Conservation (phyloP, 192 early-diverging fungal species). For the Podila horticola region DNA sequence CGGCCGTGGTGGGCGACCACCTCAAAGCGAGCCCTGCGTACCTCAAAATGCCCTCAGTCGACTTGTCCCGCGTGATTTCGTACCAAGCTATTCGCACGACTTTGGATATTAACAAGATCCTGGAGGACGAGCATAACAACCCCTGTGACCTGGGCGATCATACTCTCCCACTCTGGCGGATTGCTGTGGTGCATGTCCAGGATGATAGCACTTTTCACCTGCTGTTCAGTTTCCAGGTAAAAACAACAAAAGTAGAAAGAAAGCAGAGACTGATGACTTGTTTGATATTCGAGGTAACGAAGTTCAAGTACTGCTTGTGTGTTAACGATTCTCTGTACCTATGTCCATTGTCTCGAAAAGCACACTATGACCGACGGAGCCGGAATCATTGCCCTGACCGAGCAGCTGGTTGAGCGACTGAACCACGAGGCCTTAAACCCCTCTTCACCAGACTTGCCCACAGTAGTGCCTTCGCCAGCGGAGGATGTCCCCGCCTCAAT, state of each 20-base stretch:
- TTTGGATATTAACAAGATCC: constrained; percentile 6
- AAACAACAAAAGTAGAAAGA: too few species aligned
- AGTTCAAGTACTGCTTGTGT: too few species aligned
- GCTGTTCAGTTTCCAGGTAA: constrained; percentile 9
- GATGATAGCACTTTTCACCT: constrained; percentile 23
- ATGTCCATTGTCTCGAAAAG: too few species aligned
- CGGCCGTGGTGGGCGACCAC: constrained; percentile 28
- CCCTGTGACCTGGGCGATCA: constrained; percentile 2
- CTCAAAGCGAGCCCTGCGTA: constrained; percentile 17
- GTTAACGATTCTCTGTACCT: too few species aligned
- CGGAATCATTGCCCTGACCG: constrained; percentile 13
- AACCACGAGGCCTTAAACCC: background rate
- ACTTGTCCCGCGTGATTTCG: constrained; percentile 12
- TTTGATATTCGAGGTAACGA: too few species aligned
- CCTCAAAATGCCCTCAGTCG: constrained; percentile 26
- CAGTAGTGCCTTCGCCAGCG: constrained; percentile 2
- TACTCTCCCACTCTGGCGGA: constrained; percentile 33
- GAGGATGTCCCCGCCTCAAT: constrained; percentile 1
- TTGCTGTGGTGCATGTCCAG: constrained; percentile 26
- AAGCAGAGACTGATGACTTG: too few species aligned
- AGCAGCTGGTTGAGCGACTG: constrained; percentile 34
- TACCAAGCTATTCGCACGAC: background rate
- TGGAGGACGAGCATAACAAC: constrained; percentile 14
- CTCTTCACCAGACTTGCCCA: background rate
- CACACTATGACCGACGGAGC: constrained; percentile 17